Evolutionary conservation across 2,329 filamentous ascomycete genomes (phyloP), one percentile per base, ranked within the genome.

Genomic region (Tolypocladium capitatum): DNA sequence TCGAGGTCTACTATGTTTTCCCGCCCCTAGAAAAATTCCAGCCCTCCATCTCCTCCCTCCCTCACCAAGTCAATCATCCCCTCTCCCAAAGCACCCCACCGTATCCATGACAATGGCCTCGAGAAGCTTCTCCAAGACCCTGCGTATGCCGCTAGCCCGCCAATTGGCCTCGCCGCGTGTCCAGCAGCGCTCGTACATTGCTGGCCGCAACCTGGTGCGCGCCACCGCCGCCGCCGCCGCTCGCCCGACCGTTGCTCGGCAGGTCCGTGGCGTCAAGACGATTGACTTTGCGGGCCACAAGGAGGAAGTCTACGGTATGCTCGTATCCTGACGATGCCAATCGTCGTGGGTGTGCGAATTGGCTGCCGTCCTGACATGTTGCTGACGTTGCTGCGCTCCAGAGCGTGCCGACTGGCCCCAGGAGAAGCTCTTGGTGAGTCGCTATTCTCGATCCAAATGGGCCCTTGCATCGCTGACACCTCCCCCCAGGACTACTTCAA

Each of bases 401-500:
- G 92, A 98, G 82, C 90, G 92, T 74, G 86, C 80, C 67, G 92
- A 98, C 77, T 98, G 92, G 92, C 92, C 92, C 59, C 82, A 85
- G 70, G 91, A 96, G 79, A 97, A 95, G 84, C 88, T 98, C 68
- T 76, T 92, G 68, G 87, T 92, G 74, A 75, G 83, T 80, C 63
- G 67, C 34, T 5, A 30, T 28, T 18, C 24, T 28, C 18, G 14
- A 18, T 28, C 38, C 38, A 18, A 42, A 18, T 18, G 11, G 9
- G 43, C 21, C 24, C 33, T 43, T 24, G n/a, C 30, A n/a, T 33
- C 20, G 38, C 51, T 55, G 41, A 50, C 47, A 28, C 45, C 21
- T n/a, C 21, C 10, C 27, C 45, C 45, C 59, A 95, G 86, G 88
- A 97, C 57, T 98, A 91, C 84, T 98, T 98, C 86, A 97, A 97